Evolutionary conservation across 2,329 filamentous ascomycete species (phyloP).

Genomic region (Onygena corvina): DNA sequence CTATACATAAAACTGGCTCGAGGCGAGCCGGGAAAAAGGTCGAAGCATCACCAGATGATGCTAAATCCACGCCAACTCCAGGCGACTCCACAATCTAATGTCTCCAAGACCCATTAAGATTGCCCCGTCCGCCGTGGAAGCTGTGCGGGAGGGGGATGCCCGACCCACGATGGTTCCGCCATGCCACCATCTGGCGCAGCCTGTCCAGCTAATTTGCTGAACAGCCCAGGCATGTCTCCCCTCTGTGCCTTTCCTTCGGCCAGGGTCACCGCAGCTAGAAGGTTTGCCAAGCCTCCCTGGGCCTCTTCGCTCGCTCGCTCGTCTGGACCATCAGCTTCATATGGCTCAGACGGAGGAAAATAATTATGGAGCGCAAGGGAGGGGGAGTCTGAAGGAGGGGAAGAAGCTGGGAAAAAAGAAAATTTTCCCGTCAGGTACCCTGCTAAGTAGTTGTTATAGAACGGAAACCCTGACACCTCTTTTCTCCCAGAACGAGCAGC

Average conservation of each 20-base stretch:
- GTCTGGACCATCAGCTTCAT: neutral
- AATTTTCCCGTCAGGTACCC: constrained; percentile 6
- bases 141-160: constrained; percentile 1
- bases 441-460: too few species aligned
- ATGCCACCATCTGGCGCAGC: constrained; percentile 5
- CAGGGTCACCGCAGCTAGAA: neutral
- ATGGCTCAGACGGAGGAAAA: constrained; percentile 1
- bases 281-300: constrained; percentile 1
- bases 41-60: neutral
- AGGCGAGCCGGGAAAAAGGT: constrained; percentile 1
- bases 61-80: neutral
- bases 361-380: neutral
- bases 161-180: neutral
- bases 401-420: neutral
- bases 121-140: neutral
- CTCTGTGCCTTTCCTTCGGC: neutral
- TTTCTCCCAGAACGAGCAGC: too few species aligned
- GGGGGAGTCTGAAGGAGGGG: neutral
- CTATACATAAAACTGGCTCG: neutral
- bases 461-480: too few species aligned
- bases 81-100: constrained; percentile 3
- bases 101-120: neutral
- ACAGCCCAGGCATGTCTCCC: neutral
- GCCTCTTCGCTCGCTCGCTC: neutral
- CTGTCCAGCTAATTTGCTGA: constrained; percentile 1